Percentiles rank a stretch among this genome's conserved stretches.
Conservation (phyloP, 805 yeast species). For the Saccharomycopsis sp. region DNA sequence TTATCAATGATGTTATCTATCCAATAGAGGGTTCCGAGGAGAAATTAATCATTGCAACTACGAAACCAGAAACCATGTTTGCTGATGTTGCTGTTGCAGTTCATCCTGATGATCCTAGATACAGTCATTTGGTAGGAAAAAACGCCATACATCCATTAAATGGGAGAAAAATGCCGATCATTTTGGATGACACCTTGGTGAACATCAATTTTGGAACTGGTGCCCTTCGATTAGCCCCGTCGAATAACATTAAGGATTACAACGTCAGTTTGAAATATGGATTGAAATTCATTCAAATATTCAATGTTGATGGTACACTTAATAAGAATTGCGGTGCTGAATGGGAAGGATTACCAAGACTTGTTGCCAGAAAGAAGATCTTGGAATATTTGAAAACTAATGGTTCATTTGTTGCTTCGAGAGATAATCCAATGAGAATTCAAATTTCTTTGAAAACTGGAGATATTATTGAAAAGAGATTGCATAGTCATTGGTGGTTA, state of each 20-base stretch:
- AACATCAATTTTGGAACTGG: constrained; percentile 99
- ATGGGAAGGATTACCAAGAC: constrained; percentile 84
- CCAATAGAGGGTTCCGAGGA: constrained; percentile 65
- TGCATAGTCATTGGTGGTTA: constrained; percentile 99
- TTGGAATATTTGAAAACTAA: constrained; percentile 67
- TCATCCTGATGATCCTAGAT: constrained; percentile 91
- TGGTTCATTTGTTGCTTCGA: constrained; percentile 72
- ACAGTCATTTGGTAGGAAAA: constrained; percentile 82
- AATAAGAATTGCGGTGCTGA: constrained; percentile 85
- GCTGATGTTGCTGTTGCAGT: constrained; percentile 98
- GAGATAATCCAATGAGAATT: constrained; percentile 92
- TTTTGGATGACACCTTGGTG: constrained; percentile 86
- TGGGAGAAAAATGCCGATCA: constrained; percentile 76
- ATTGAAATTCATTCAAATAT: constrained; percentile 79
- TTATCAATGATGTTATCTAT: constrained; percentile 86
- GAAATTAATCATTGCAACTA: constrained; percentile 85
- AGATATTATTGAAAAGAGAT: constrained; percentile 89
- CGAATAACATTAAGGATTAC: constrained; percentile 96
- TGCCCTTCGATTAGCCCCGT: constrained; percentile 98
- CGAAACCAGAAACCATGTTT: constrained; percentile 96
- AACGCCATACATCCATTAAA: constrained; percentile 89
- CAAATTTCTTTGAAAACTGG: constrained; percentile 95
- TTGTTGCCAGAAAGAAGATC: constrained; percentile 83
- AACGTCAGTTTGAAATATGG: constrained; percentile 88
- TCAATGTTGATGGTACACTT: constrained; percentile 85